Conservation (phyloP, 2,329 filamentous ascomycete species). For the Venturia oleaginea region DNA sequence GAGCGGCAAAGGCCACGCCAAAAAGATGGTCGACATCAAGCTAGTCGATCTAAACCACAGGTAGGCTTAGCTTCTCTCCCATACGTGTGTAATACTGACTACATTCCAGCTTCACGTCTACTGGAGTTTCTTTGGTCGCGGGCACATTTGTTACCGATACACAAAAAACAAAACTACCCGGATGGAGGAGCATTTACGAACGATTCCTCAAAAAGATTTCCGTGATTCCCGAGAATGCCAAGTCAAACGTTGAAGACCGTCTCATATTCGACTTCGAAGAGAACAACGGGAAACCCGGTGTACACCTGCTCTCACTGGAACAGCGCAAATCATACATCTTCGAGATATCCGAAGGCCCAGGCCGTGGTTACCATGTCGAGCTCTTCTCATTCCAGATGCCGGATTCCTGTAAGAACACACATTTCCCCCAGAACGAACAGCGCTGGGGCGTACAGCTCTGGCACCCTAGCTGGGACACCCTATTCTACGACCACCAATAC, state of each 20-base stretch:
- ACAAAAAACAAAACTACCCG: background rate
- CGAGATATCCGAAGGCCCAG: background rate
- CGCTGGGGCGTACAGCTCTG: slow-evolving; percentile 7
- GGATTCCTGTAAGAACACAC: background rate
- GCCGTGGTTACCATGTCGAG: slow-evolving; percentile 7
- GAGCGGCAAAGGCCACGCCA: background rate
- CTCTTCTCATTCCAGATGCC: background rate
- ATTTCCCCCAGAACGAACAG: background rate
- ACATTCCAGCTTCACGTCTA: background rate
- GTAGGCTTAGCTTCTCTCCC: background rate
- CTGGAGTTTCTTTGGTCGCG: background rate
- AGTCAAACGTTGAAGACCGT: background rate
- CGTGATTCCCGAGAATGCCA: background rate
- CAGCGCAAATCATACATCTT: slow-evolving; percentile 4
- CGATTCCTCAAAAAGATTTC: background rate
- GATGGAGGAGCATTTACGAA: background rate
- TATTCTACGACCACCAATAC: background rate
- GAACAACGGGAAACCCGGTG: background rate
- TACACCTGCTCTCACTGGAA: background rate
- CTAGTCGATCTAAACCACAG: slow-evolving; percentile 6
- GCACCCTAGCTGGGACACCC: slow-evolving; percentile 6
- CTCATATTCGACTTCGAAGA: slow-evolving; percentile 1
- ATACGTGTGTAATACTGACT: background rate
- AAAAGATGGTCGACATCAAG: slow-evolving; percentile 6
- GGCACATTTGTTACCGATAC: background rate